Evolutionary conservation across 495 filamentous ascomycete genomes (phyloP).

Genomic region (Letharia columbiana): DNA sequence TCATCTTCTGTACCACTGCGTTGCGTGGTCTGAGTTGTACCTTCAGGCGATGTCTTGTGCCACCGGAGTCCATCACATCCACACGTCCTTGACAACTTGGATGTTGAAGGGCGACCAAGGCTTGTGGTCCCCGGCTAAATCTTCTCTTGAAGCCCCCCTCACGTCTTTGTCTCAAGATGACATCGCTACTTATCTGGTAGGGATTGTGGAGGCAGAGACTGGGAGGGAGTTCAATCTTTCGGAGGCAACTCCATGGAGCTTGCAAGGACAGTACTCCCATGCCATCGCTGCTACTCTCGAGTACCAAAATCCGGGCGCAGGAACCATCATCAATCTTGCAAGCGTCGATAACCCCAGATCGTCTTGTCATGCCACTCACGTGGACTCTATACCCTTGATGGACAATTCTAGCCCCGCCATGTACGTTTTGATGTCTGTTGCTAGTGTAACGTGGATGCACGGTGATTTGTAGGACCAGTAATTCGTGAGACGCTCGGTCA

Average conservation of each 20-base stretch:
- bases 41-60: slow-evolving; percentile 53
- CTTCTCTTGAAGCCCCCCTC: slow-evolving; percentile 48
- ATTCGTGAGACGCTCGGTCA: slow-evolving; percentile 12
- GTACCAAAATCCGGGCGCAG: slow-evolving; percentile 57
- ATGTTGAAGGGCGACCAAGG: slow-evolving; percentile 37
- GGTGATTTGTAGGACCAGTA: slow-evolving; percentile 6
- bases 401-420: not conserved
- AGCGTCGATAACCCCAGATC: slow-evolving; percentile 58
- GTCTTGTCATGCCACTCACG: slow-evolving; percentile 30
- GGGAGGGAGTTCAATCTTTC: slow-evolving; percentile 46
- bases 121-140: slow-evolving; percentile 42
- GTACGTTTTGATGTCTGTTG: not conserved
- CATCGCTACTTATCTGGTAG: slow-evolving; percentile 32
- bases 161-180: slow-evolving; percentile 31
- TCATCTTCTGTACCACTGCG: slow-evolving; percentile 46
- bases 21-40: slow-evolving; percentile 59
- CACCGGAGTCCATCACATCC: slow-evolving; percentile 54
- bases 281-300: slow-evolving; percentile 56
- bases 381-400: slow-evolving; percentile 2
- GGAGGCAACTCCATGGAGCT: slow-evolving; percentile 62
- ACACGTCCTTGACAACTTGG: slow-evolving; percentile 46
- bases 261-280: slow-evolving; percentile 59
- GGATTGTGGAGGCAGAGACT: slow-evolving; percentile 42
- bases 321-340: slow-evolving; percentile 63
- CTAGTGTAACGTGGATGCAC: not conserved